Percentiles rank a stretch among this genome's conserved stretches.
Conservation (phyloP, 768 basidiomycete genomes). For the Lentinula edodes region DNA sequence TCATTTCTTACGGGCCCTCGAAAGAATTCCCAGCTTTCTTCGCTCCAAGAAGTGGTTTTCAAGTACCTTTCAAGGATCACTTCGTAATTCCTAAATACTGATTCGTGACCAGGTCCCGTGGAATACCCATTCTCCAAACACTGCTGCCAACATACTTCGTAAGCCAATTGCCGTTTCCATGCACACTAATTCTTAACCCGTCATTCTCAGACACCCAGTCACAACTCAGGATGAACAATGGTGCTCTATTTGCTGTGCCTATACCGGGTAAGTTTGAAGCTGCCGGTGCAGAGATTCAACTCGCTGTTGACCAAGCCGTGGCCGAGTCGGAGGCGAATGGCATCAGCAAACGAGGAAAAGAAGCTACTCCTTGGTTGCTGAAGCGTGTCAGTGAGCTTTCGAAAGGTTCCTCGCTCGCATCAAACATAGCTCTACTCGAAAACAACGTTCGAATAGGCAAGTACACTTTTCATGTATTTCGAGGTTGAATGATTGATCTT, state of each 20-base stretch:
- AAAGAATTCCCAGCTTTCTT: constrained; percentile 96
- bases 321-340: constrained; percentile 78
- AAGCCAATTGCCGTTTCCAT: constrained; percentile 16
- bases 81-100: not conserved
- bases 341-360: constrained; percentile 75
- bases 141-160: constrained; percentile 78
- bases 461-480: constrained; percentile 14
- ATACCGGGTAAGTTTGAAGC: constrained; percentile 76
- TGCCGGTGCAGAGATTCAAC: constrained; percentile 64
- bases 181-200: constrained; percentile 2
- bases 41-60: constrained; percentile 73
- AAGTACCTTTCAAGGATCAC: constrained; percentile 34
- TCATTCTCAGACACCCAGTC: constrained; percentile 53
- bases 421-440: constrained; percentile 83
- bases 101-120: constrained; percentile 62
- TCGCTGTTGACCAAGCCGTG: constrained; percentile 79
- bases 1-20: constrained; percentile 62
- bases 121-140: constrained; percentile 53
- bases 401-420: constrained; percentile 60
- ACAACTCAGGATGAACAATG: constrained; percentile 68
- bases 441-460: constrained; percentile 84
- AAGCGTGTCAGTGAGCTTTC: constrained; percentile 79
- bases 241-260: constrained; percentile 82
- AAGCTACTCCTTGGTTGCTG: constrained; percentile 93
- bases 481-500: not conserved